Percentiles rank a stretch among this genome's conserved stretches.
Evolutionary conservation across 768 basidiomycete species (phyloP).

Genomic region (Leucosporidium scottii): DNA sequence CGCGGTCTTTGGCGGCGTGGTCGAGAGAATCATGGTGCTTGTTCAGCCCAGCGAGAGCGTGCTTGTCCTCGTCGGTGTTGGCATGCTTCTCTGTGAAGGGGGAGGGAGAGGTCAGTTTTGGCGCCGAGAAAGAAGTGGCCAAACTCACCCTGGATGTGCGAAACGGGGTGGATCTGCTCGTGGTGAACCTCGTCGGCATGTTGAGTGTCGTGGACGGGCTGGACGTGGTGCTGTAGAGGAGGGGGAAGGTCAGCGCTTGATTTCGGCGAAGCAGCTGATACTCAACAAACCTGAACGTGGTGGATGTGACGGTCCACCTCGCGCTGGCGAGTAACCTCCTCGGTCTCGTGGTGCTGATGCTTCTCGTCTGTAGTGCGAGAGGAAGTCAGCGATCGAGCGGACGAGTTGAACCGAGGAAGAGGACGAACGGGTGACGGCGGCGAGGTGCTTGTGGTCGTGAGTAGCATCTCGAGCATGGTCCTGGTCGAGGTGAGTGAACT

Average conservation of each 20-base stretch:
- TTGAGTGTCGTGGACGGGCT: constrained; percentile 28
- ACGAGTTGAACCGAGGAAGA: neutral
- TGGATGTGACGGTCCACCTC: constrained; percentile 30
- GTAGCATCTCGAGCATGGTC: constrained; percentile 6
- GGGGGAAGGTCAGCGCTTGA: neutral
- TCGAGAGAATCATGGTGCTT: neutral
- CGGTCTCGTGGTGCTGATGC: constrained; percentile 27
- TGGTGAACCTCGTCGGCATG: constrained; percentile 13
- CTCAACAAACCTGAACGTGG: constrained; percentile 18
- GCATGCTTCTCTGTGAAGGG: constrained; percentile 11
- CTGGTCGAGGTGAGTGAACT: constrained; percentile 9
- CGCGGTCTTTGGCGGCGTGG: constrained; percentile 10
- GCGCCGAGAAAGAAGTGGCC: neutral
- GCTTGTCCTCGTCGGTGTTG: constrained; percentile 28
- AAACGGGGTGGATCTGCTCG: constrained; percentile 14
- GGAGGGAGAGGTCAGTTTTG: neutral
- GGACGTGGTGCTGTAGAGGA: constrained; percentile 5
- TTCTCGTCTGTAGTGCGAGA: constrained; percentile 9
- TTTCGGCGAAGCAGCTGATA: neutral
- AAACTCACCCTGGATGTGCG: constrained; percentile 11
- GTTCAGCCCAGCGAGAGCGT: constrained; percentile 20
- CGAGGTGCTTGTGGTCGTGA: constrained; percentile 31
- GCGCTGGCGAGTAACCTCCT: constrained; percentile 29
- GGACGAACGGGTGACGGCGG: constrained; percentile 25
- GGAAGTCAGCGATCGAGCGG: neutral